Conservation (phyloP, 73 alveolate genomes). For the Paraurostyla sp. region DNA sequence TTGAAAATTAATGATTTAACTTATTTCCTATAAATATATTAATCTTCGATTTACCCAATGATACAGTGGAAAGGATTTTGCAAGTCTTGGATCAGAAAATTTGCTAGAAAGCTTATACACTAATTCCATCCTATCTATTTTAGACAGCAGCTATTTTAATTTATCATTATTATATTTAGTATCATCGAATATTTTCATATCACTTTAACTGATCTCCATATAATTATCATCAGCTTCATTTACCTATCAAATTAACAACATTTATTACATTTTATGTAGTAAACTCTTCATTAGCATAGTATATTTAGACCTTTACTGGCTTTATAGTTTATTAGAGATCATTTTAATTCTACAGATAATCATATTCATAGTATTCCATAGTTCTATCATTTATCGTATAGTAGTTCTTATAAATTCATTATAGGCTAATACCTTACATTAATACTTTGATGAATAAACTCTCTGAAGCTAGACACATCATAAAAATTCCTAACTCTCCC, state of each 20-base stretch:
- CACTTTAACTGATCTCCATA: conserved; percentile 57
- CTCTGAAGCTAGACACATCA: conserved; percentile 67
- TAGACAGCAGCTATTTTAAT: conserved; percentile 66
- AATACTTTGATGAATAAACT: conserved; percentile 56
- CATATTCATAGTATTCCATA: conserved; percentile 68
- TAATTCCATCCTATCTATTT: conserved; percentile 71
- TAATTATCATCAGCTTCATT: conserved; percentile 67
- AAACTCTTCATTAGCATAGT: conserved; percentile 19
- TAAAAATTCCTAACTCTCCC: conserved; percentile 69
- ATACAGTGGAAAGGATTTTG: conserved; percentile 60
- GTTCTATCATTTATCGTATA: conserved; percentile 56
- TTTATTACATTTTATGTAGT: neutral
- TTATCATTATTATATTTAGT: conserved; percentile 51
- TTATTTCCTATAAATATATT: conserved; percentile 73
- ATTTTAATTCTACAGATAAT: conserved; percentile 49
- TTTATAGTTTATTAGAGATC: conserved; percentile 16
- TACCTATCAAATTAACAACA: no score
- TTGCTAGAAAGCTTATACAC: conserved; percentile 45
- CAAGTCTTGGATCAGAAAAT: neutral
- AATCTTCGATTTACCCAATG: conserved; percentile 61
- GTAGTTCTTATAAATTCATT: conserved; percentile 63
- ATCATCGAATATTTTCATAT: conserved; percentile 63
- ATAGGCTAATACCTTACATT: conserved; percentile 52
- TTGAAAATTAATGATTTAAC: conserved; percentile 66
- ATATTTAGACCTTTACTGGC: neutral